phyloP scores from a whole-genome alignment of 2,329 filamentous ascomycete species.

The Paecilomyces sp. region DNA sequence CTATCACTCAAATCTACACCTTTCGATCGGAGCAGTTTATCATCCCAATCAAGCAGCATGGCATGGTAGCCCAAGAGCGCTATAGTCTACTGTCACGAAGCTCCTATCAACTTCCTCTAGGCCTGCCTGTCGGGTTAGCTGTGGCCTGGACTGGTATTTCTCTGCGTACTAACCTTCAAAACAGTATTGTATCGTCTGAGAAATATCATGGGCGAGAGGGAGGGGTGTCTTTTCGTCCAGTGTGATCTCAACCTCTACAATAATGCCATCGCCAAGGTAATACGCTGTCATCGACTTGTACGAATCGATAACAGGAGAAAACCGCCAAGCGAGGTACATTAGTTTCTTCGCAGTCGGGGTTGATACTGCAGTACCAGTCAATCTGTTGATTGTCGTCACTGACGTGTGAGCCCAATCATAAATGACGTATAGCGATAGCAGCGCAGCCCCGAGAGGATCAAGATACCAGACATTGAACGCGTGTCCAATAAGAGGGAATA shows the following conservation, averaged over 20 bases:
- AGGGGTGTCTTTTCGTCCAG: neutral
- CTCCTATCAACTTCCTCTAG: neutral
- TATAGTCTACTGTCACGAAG: neutral
- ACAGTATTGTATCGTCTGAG: neutral
- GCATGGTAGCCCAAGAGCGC: neutral
- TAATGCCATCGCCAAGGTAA: neutral
- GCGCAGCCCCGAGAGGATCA: neutral
- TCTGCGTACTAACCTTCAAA: neutral
- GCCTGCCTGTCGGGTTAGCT: neutral
- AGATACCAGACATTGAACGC: neutral
- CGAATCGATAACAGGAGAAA: neutral
- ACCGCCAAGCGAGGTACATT: neutral
- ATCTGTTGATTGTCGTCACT: neutral
- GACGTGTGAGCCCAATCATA: neutral
- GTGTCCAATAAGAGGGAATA: neutral
- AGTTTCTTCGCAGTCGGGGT: neutral
- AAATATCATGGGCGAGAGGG: neutral
- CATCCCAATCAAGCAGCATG: neutral
- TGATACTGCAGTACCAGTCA: neutral
- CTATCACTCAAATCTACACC: too few relatives aligned
- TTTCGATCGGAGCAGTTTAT: neutral
- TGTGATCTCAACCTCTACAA: neutral
- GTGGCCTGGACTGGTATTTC: too few relatives aligned
- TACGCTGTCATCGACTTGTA: constrained; percentile 1
- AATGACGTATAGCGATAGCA: neutral